These are phyloP conservation scores for Haplosporangium sp. DNA, from an alignment of 371 early-diverging fungal genomes.

Conservation along the genomic window DNA sequence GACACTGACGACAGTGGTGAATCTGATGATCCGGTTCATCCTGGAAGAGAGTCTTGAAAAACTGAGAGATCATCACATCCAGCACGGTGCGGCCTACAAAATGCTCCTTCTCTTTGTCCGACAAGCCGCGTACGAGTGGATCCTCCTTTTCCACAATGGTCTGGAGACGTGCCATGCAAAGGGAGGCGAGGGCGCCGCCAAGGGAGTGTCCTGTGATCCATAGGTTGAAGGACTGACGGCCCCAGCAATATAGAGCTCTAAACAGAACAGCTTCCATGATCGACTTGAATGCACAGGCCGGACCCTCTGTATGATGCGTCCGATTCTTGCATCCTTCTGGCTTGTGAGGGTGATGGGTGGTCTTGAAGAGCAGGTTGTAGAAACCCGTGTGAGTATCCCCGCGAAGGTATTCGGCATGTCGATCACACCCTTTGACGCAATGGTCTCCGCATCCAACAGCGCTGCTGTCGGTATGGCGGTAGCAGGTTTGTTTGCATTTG, in stretches of 20 bases:
- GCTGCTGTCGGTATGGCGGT: background rate
- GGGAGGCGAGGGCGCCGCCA: constrained; percentile 13
- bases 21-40: background rate
- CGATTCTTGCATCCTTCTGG: background rate
- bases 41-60: background rate
- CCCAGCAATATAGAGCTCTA: background rate
- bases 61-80: constrained; percentile 2
- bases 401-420: constrained; percentile 6
- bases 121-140: constrained; percentile 5
- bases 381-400: constrained; percentile 2
- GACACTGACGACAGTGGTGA: background rate
- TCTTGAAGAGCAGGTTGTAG: constrained; percentile 8
- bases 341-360: background rate
- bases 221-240: background rate
- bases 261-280: background rate
- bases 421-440: constrained; percentile 1
- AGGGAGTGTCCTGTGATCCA: constrained; percentile 12
- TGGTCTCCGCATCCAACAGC: background rate
- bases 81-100: constrained; percentile 1
- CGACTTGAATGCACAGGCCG: background rate
- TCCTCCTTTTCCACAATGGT: constrained; percentile 5
- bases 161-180: constrained; percentile 10
- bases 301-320: background rate
- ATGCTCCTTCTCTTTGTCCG: background rate
- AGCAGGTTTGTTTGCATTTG: background rate